Percentiles rank a stretch among this genome's conserved stretches.
Evolutionary conservation across 495 filamentous ascomycete genomes (phyloP).

Genomic region (Pyrenula aspistea): DNA sequence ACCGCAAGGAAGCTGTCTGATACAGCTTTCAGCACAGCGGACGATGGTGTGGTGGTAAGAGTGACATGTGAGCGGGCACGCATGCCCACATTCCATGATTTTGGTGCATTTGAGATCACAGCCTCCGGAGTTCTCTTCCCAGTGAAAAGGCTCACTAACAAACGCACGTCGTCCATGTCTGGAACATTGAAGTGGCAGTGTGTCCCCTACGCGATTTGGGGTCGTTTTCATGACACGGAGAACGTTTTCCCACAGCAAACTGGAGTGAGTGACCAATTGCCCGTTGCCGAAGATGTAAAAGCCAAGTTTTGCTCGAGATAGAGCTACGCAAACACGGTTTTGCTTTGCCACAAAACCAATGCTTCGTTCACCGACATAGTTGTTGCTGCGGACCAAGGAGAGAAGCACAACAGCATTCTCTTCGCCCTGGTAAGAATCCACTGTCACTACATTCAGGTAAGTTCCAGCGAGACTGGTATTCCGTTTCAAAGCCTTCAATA

Average conservation of each 20-base stretch:
- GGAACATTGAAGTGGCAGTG: conserved; percentile 26
- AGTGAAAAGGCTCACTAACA: conserved; percentile 23
- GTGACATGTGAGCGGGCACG: conserved; percentile 26
- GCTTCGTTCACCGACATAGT: conserved; percentile 9
- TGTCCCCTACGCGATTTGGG: conserved; percentile 18
- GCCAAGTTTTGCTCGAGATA: conserved; percentile 75
- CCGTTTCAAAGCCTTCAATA: conserved; percentile 39
- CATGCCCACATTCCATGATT: conserved; percentile 26
- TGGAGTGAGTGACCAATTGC: conserved; percentile 26
- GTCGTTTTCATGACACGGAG: conserved; percentile 18
- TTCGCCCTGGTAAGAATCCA: conserved; percentile 91
- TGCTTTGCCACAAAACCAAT: conserved; percentile 64
- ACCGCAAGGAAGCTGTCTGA: conserved; percentile 15
- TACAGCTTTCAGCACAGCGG: conserved; percentile 18
- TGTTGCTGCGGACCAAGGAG: conserved; percentile 70
- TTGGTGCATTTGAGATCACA: conserved; percentile 26
- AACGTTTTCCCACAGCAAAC: conserved; percentile 26
- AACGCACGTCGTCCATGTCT: conserved; percentile 22
- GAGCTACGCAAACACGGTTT: conserved; percentile 77
- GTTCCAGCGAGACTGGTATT: conserved; percentile 34
- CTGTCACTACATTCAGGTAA: conserved; percentile 61
- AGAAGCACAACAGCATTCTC: conserved; percentile 82
- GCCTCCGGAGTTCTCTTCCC: conserved; percentile 39
- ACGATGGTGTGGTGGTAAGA: conserved; percentile 21
- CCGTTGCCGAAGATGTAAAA: conserved; percentile 85